phyloP scores from a whole-genome alignment of 495 filamentous ascomycete species.

The Polyplosphaeria fusca region DNA sequence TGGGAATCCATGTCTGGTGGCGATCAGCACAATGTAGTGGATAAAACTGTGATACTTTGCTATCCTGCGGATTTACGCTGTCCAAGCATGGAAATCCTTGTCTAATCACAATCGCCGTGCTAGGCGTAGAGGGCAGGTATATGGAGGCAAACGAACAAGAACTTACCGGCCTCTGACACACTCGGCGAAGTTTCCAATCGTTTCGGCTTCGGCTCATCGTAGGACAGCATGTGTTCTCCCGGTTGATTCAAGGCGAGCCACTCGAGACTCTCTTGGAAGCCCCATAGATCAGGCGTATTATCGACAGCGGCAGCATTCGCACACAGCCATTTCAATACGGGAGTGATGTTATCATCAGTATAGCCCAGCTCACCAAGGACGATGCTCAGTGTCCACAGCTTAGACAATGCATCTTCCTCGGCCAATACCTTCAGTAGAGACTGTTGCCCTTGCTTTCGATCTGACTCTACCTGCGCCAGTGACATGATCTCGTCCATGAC shows the following conservation, averaged over 20 bases:
- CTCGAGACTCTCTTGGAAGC: slow-evolving; percentile 79
- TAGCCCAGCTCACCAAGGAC: slow-evolving; percentile 67
- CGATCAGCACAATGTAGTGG: no score
- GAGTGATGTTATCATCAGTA: slow-evolving; percentile 56
- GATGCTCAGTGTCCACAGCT: slow-evolving; percentile 76
- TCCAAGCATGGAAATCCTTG: no score
- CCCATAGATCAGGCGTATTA: slow-evolving; percentile 57
- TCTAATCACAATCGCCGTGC: no score
- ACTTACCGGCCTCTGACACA: neutral
- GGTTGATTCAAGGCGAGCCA: slow-evolving; percentile 75
- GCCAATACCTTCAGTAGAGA: slow-evolving; percentile 37
- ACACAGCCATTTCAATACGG: slow-evolving; percentile 63
- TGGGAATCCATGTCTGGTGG: no score
- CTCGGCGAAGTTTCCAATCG: slow-evolving; percentile 33
- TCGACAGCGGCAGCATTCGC: slow-evolving; percentile 48
- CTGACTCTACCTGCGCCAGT: slow-evolving; percentile 47
- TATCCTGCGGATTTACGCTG: no score
- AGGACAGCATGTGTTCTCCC: slow-evolving; percentile 66
- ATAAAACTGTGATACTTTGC: no score
- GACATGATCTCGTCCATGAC: slow-evolving; percentile 72
- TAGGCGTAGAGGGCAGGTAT: no score
- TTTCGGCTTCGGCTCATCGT: slow-evolving; percentile 49
- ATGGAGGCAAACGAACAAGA: no score
- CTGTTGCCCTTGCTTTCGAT: slow-evolving; percentile 35
- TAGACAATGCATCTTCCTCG: slow-evolving; percentile 69